phyloP scores from a whole-genome alignment of 1,284 basidiomycete species.

The Apiotrichum brassicae region DNA sequence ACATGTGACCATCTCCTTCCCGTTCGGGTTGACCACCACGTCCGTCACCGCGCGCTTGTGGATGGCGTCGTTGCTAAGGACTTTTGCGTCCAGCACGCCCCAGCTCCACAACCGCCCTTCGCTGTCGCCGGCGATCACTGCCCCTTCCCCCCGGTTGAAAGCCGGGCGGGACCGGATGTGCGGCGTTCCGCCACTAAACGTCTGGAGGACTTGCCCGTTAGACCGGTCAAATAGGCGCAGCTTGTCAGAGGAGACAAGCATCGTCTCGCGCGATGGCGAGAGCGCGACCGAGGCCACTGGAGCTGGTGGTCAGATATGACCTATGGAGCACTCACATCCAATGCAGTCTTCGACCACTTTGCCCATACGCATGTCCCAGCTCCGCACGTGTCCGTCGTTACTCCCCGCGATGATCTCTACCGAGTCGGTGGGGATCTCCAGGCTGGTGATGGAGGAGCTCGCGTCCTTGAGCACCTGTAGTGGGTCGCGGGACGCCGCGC shows the following conservation, averaged over 20 bases:
- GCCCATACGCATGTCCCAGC: slow-evolving; percentile 90
- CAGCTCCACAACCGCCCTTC: slow-evolving; percentile 80
- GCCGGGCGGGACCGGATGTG: slow-evolving; percentile 72
- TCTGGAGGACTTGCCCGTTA: slow-evolving; percentile 77
- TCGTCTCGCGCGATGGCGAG: slow-evolving; percentile 54
- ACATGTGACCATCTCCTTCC: slow-evolving; percentile 74
- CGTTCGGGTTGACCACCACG: slow-evolving; percentile 51
- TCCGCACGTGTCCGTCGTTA: slow-evolving; percentile 83
- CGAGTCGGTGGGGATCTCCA: slow-evolving; percentile 55
- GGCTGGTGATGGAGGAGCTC: slow-evolving; percentile 75
- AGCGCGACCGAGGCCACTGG: slow-evolving; percentile 77
- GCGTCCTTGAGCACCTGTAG: slow-evolving; percentile 91
- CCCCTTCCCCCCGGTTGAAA: slow-evolving; percentile 75
- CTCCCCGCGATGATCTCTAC: slow-evolving; percentile 71
- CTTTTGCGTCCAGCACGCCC: slow-evolving; percentile 76
- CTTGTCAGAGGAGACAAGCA: slow-evolving; percentile 73
- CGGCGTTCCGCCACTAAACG: slow-evolving; percentile 64
- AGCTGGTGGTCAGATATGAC: slow-evolving; percentile 43
- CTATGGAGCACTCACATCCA: slow-evolving; percentile 63
- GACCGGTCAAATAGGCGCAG: slow-evolving; percentile 77
- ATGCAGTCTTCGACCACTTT: slow-evolving; percentile 81
- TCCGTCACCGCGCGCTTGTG: slow-evolving; percentile 66
- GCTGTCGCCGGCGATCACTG: slow-evolving; percentile 82
- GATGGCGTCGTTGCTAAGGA: slow-evolving; percentile 61
- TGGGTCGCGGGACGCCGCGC: slow-evolving; percentile 69